Conservation (phyloP, 176 grass and related monocot species). For the Aegilops umbellulata region DNA sequence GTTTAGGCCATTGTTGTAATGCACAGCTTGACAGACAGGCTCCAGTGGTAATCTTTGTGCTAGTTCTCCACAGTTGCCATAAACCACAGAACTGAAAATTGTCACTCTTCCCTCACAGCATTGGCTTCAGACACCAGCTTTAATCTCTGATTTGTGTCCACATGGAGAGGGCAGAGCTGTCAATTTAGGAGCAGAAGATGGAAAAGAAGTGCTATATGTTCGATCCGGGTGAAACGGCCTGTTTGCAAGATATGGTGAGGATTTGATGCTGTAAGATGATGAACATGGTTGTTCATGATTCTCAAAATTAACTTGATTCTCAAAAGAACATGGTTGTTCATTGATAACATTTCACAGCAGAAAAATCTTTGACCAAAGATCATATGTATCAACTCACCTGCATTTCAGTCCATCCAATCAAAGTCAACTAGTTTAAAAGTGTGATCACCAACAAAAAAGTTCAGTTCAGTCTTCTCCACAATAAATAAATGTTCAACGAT, state of each 20-base stretch:
- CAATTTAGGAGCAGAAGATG: neutral
- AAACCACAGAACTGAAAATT: neutral
- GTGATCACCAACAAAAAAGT: neutral
- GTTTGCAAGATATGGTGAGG: neutral
- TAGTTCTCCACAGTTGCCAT: neutral
- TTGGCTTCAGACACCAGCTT: neutral
- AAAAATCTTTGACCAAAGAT: slow-evolving; percentile 16
- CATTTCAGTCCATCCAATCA: neutral
- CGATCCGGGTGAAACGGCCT: neutral
- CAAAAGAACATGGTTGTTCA: neutral
- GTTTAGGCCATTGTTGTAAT: slow-evolving; percentile 20
- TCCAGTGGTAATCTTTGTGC: neutral
- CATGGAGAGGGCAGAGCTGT: neutral
- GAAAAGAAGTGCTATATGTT: neutral
- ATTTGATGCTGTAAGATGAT: neutral
- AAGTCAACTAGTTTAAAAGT: slow-evolving; percentile 41
- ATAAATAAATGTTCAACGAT: neutral
- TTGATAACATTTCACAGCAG: neutral
- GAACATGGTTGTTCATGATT: neutral
- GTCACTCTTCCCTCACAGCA: neutral
- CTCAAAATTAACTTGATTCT: too few species aligned
- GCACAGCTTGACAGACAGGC: neutral
- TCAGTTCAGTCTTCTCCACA: neutral
- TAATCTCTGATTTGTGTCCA: neutral
- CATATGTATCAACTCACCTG: neutral